Evolutionary conservation across 1,284 basidiomycete species (phyloP).

Genomic region (Tausonia pullulans): DNA sequence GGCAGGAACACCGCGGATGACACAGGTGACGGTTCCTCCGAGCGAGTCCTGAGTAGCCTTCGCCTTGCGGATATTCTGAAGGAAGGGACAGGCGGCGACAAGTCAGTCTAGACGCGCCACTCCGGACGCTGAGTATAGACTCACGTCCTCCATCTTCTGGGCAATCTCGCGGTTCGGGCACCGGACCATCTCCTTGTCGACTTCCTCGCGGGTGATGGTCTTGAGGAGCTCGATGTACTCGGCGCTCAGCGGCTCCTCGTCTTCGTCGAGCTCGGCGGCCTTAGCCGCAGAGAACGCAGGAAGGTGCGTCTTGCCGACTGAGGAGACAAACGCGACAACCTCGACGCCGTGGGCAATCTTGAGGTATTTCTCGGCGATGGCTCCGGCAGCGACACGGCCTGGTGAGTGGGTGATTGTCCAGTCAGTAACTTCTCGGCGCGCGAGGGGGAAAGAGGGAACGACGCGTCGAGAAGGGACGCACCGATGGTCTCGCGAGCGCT

Average conservation of each 20-base stretch:
- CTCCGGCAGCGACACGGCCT: slow-evolving; percentile 94
- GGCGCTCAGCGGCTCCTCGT: slow-evolving; percentile 67
- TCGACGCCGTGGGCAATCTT: slow-evolving; percentile 79
- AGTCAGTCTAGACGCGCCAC: not conserved
- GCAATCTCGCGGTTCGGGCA: slow-evolving; percentile 86
- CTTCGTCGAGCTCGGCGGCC: slow-evolving; percentile 45
- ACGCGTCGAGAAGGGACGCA: slow-evolving; percentile 27
- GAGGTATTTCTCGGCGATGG: slow-evolving; percentile 95
- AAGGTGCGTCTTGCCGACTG: slow-evolving; percentile 84
- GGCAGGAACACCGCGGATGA: slow-evolving; percentile 77
- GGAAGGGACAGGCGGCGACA: slow-evolving; percentile 12
- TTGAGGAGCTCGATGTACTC: slow-evolving; percentile 74
- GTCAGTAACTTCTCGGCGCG: not conserved
- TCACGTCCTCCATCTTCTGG: slow-evolving; percentile 76
- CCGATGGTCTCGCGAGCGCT: slow-evolving; percentile 96
- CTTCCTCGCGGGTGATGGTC: slow-evolving; percentile 71
- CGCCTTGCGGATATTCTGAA: slow-evolving; percentile 79
- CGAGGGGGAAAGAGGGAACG: not conserved
- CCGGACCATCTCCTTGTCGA: slow-evolving; percentile 77
- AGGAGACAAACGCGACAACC: slow-evolving; percentile 93
- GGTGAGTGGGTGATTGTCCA: not conserved
- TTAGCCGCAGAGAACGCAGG: slow-evolving; percentile 30
- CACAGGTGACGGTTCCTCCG: slow-evolving; percentile 93
- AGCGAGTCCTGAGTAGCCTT: slow-evolving; percentile 89
- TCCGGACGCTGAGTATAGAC: slow-evolving; percentile 15